Conservation (phyloP, 129 eudicot genomes). For the Rutidosis leptorrhynchoides region DNA sequence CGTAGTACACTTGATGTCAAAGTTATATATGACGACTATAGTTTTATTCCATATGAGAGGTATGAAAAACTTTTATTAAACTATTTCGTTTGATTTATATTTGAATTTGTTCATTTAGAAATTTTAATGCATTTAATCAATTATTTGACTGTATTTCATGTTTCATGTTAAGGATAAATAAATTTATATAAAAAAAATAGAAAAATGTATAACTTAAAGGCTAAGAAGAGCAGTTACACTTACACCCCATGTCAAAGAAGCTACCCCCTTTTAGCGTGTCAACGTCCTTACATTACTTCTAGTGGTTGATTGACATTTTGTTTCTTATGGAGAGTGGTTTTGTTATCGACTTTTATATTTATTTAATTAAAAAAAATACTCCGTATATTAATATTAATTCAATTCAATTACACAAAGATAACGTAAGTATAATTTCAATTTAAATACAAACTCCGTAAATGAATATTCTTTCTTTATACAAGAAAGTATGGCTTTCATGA, state of each 20-base stretch:
- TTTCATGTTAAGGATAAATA: no score
- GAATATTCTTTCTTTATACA: background rate
- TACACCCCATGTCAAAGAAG: slow-evolving; percentile 24
- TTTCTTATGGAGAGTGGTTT: background rate
- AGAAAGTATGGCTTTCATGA: background rate
- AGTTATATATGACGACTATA: no score
- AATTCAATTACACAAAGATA: no score
- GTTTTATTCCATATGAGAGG: no score
- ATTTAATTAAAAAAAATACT: no score
- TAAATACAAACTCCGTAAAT: background rate
- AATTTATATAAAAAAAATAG: background rate
- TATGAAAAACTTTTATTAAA: no score
- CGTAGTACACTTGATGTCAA: no score
- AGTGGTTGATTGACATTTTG: background rate
- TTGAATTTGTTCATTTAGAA: no score
- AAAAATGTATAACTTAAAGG: slow-evolving; percentile 17
- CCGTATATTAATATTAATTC: no score
- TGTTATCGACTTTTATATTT: no score
- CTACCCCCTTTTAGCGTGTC: slow-evolving; percentile 17
- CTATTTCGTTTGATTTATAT: no score
- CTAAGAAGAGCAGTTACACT: slow-evolving; percentile 29
- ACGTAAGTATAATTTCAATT: no score
- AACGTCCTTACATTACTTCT: background rate
- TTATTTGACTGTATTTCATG: background rate
- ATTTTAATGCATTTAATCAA: background rate